Conservation (phyloP, 1,139 yeast species). For the Wickerhamiella infanticola region DNA sequence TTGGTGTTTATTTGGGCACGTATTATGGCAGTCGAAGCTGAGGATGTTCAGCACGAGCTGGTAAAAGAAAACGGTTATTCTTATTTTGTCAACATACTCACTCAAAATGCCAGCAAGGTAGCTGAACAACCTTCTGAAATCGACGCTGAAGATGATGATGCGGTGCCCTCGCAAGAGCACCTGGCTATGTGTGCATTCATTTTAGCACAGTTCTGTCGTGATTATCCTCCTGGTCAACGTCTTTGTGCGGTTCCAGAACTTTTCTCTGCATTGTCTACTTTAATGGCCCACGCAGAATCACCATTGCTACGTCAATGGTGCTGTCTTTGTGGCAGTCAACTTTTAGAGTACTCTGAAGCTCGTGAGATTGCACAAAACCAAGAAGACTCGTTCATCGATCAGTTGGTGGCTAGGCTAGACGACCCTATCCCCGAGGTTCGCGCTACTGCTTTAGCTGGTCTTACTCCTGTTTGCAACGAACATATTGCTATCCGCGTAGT, state of each 20-base stretch:
- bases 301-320: conserved; percentile 92
- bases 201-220: conserved; percentile 65
- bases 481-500: conserved; percentile 26
- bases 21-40: conserved; percentile 87
- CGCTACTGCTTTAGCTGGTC: conserved; percentile 63
- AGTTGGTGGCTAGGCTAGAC: conserved; percentile 41
- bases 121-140: not conserved
- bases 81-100: conserved; percentile 67
- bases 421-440: conserved; percentile 96
- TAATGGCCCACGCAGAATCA: conserved; percentile 59
- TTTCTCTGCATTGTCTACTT: conserved; percentile 42
- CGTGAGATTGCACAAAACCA: not conserved
- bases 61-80: conserved; percentile 83
- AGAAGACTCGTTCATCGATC: conserved; percentile 44
- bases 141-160: not conserved
- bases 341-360: conserved; percentile 35
- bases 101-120: conserved; percentile 25
- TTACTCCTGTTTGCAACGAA: conserved; percentile 29
- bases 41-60: conserved; percentile 80
- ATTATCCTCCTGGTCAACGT: conserved; percentile 66
- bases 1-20: conserved; percentile 95
- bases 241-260: conserved; percentile 54
- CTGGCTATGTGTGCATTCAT: conserved; percentile 94
- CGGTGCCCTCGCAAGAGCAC: conserved; percentile 35
- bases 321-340: conserved; percentile 26